Base-by-base conservation (phyloP, 306 rosid species). In the Mucuna pruriens region DNA sequence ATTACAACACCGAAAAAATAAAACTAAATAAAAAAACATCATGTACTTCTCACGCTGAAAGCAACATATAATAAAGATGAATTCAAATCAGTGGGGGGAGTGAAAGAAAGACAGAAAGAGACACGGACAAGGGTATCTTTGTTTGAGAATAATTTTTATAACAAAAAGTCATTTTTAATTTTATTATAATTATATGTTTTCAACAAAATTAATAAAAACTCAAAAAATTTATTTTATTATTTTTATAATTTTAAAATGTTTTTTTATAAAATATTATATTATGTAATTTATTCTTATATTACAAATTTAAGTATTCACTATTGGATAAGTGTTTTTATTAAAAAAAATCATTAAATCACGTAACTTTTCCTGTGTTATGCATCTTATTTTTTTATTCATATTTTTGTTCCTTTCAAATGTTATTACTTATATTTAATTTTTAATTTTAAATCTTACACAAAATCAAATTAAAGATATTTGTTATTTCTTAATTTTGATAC, bases 21-120 rank as follows among this genome's bases (percentile, higher is more conserved):
- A n/a, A n/a, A 52, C 4, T 4, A 19, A 2, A 57, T n/a, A 22
- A 7, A 57, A 12, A 26, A 11, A 22, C 15, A 23, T n/a, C 57
- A 55, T 7, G 54, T 39, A 13, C 3, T 39, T 55, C 54, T 75
- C 71, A 52, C 22, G 71, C 9, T 82, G 85, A 82, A 51, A 82
- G 73, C 52, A 82, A 33, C 81, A 44, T 72, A 60, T 19, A 46
- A 60, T 19, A 46, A 55, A 48, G 1, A 76, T 4, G 1, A 58
- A 82, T 9, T 67, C 22, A 66, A 63, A 48, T 20, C 33, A 33
- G 38, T 15, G 44, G 46, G 70, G 70, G 29, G 15, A 34, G 7
- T 46, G 36, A 77, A 70, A 33, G 58, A 69, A n/a, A 46, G 74
- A 69, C 69, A 58, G 83, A 78, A 64, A 84, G 66, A 63, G 86